Evolutionary conservation across 78 protist species (phyloP).

Genomic region (Emiliania huxleyi): DNA sequence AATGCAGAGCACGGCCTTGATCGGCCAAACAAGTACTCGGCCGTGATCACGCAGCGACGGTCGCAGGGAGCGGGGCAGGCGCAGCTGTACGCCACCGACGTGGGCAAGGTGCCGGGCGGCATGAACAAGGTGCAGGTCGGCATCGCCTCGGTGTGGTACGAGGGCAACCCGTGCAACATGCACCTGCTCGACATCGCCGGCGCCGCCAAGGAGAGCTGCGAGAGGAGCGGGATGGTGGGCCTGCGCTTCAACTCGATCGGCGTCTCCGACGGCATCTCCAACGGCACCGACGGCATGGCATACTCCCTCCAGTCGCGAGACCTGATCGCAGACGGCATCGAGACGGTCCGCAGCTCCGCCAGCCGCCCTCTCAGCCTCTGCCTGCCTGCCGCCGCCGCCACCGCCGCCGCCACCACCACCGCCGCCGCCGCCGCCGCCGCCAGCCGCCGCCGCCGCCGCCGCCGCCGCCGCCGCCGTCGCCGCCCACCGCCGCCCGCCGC

Average conservation of each 20-base stretch:
- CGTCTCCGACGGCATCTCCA: constrained; percentile 75
- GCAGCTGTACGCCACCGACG: constrained; percentile 67
- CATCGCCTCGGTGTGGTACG: constrained; percentile 74
- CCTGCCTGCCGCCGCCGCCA: too few species aligned
- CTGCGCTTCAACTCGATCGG: constrained; percentile 79
- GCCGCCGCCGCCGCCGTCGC: too few species aligned
- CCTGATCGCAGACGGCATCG: constrained; percentile 70
- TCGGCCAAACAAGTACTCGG: constrained; percentile 45
- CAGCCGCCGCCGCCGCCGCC: too few species aligned
- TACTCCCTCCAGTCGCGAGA: constrained; percentile 58
- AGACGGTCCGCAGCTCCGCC: too few species aligned
- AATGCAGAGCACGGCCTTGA: background rate
- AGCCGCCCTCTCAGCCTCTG: too few species aligned
- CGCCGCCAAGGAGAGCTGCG: background rate
- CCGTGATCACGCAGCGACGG: constrained; percentile 64
- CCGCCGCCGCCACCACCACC: too few species aligned
- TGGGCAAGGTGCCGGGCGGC: constrained; percentile 50
- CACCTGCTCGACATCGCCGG: constrained; percentile 57
- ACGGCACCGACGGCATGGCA: constrained; percentile 74
- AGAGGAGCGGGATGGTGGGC: constrained; percentile 61
- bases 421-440: too few species aligned
- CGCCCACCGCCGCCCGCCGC: too few species aligned
- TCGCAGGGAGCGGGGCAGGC: constrained; percentile 78
- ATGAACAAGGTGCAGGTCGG: constrained; percentile 68
- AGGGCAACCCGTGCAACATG: constrained; percentile 76